Conservation (phyloP, 148 eudicot species). For the Nepenthes mirabilis region DNA sequence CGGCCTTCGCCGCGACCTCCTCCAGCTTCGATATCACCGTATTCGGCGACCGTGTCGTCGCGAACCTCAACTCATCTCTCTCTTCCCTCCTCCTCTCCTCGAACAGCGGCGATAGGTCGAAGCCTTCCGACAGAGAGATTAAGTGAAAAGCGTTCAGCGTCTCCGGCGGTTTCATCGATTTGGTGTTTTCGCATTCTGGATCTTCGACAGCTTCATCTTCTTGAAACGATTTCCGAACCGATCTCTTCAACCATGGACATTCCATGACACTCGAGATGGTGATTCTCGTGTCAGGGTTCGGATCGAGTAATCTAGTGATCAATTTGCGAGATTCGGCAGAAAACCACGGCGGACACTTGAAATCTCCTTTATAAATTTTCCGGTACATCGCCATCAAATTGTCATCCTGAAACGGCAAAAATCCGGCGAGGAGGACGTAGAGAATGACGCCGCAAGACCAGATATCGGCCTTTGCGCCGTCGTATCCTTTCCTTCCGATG, state of each 20-base stretch:
- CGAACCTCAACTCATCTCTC: slow-evolving; percentile 43
- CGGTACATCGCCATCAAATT: slow-evolving; percentile 30
- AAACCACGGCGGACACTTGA: slow-evolving; percentile 22
- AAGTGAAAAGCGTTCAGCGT: slow-evolving; percentile 63
- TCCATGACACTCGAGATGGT: slow-evolving; percentile 35
- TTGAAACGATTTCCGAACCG: not conserved
- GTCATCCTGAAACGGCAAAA: slow-evolving; percentile 38
- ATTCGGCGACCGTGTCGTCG: slow-evolving; percentile 31
- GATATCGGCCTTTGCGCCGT: slow-evolving; percentile 34
- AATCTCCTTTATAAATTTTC: slow-evolving; percentile 25
- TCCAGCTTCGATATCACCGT: slow-evolving; percentile 45
- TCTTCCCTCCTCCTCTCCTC: slow-evolving; percentile 38
- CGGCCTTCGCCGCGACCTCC: slow-evolving; percentile 30
- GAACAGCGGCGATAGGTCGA: slow-evolving; percentile 55
- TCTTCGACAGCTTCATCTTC: not conserved
- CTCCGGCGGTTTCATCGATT: slow-evolving; percentile 22
- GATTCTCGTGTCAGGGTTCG: slow-evolving; percentile 44
- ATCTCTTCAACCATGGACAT: slow-evolving; percentile 41
- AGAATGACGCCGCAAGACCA: slow-evolving; percentile 63
- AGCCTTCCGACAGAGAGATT: slow-evolving; percentile 57
- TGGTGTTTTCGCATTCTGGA: not conserved
- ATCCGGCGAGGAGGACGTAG: slow-evolving; percentile 28
- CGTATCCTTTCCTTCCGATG: slow-evolving; percentile 20
- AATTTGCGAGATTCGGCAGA: slow-evolving; percentile 23
- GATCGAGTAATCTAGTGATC: slow-evolving; percentile 52